Evolutionary conservation across 140 eudicot species (phyloP), one percentile per base, ranked within the genome.

Genomic region (Erigeron philadelphicus): DNA sequence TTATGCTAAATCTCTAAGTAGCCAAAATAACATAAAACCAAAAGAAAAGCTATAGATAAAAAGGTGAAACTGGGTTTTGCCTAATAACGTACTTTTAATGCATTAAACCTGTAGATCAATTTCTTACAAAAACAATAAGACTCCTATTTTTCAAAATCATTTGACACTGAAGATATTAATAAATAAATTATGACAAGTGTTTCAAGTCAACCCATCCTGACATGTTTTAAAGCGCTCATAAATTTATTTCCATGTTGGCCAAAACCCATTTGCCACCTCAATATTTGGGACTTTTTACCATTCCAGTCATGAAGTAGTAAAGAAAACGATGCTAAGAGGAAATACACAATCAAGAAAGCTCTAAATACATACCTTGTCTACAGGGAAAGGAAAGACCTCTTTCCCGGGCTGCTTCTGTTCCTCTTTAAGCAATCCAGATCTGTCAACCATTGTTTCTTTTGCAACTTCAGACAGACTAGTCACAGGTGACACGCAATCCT

Each of bases 321-420:
- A 31, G 38, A 31, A 31, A 31, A 31, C 4, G 38, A 31, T 31
- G 38, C 45, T n/a, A 61, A 6, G 44, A 61, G 38, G 35, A 61
- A 6, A 61, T 7, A n/a, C 6, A 13, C 18, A n/a, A n/a, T 50
- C 19, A 50, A 50, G 16, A 7, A 35, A 54, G 71, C 31, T 44
- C 43, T 44, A 38, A 31, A 17, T 12, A 55, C 41, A 21, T 71
- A 87, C 95, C 90, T 84, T 77, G 41, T 77, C 72, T 55, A 13
- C 52, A n/a, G 58, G 54, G 9, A 25, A 53, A 35, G 68, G 54
- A 13, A 48, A 57, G 64, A 68, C 77, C 49, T 56, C 73, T 45
- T 67, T 75, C 25, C 45, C 61, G 11, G 70, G 62, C 52, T 74
- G 77, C 67, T 66, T 78, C 52, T 72, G 76, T 23, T 76, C 71